Base-by-base conservation (phyloP, 1,139 yeast species). In the Magnusiomyces magnusii region DNA sequence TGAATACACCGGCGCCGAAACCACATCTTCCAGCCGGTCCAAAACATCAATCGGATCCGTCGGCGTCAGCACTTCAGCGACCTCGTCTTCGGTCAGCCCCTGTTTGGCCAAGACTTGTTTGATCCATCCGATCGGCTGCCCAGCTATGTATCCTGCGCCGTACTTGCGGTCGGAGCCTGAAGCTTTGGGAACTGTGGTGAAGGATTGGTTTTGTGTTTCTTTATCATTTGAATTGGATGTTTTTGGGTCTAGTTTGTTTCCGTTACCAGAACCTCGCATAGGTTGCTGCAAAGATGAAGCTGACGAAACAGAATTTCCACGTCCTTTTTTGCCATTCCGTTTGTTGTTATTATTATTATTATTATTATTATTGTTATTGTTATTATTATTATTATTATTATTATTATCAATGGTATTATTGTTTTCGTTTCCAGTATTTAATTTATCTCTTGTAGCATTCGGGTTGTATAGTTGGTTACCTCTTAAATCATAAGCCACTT, bases 121-220 rank as follows among this genome's bases (percentile, higher is more conserved):
- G 2, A 56, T 47, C 58, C 58, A 56, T 15, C 19, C n/a, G 1
- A 52, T 47, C 3, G 53, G 19, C 23, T 31, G 28, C 15, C 55
- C 49, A 17, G 53, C 58, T 21, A 56, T 25, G 24, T 23, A 53
- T 13, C 54, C 51, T 10, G 53, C 52, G 21, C 53, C 42, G 31
- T 51, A 51, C 25, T 34, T n/a, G 9, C 49, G 49, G 17, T 44
- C 27, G 9, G 49, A 10, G n/a, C 49, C 49, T 7, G 49, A 21
- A 9, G 3, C 27, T 7, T 21, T 44, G 19, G 53, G 53, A 17
- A 39, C 10, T 9, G 36, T 31, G 36, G 36, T 31, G 13, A 31
- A 9, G 7, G 36, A 13, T 9, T 31, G 13, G 36, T 7, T 31
- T 31, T 7, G 36, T 31, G 36, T 9, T 9, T 31, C 10, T 31